Base-by-base conservation (phyloP, 352 stramenopile species). In the Pythium aquatile region DNA sequence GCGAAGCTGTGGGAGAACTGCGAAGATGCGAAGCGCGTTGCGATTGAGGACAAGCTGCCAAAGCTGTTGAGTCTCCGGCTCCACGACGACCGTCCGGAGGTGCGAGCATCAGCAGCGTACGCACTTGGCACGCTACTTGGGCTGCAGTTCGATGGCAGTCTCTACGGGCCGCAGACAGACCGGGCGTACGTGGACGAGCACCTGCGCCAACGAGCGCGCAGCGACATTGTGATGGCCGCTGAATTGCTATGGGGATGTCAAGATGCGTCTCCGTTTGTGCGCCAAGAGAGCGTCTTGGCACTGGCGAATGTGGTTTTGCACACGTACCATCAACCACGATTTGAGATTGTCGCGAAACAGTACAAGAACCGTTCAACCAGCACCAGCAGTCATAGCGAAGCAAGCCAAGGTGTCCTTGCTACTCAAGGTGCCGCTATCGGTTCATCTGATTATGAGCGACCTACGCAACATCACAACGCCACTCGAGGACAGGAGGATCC, bases 1-100 rank as follows among this genome's bases (percentile, higher is more conserved):
- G 96, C 85, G 16, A 98, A 99, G 65, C 72, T 99, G n/a, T 95
- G 86, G 70, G 97, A 98, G 61, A 91, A 94, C 40, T 97, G 97
- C 68, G 75, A 91, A 47, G 75, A 90, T 60, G 87, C 79, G 13
- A 98, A 99, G 72, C 78, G 78, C 69, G 55, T 93, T 16, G 82
- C 82, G 20, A 91, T 97, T 55, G 83, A 93, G 57, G 74, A 96
- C 39, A 86, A 92, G 42, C 71, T 98, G 26, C 93, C 97, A 53
- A 77, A 83, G 14, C 73, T 93, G 16, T 62, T 99, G 20, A 84
- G 91, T 53, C 42, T 75, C 11, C 80, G 94, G 2, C 77, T 99
- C 2, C 69, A 79, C 13, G 91, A 98, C 64, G 78, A 93, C 37
- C 78, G 84, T 2, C 80, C 94, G 8, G 87, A 97, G 77, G 94